These are phyloP conservation scores for Fonsecaea nubica DNA, from an alignment of 2,329 filamentous ascomycete species.

Conservation along the genomic window DNA sequence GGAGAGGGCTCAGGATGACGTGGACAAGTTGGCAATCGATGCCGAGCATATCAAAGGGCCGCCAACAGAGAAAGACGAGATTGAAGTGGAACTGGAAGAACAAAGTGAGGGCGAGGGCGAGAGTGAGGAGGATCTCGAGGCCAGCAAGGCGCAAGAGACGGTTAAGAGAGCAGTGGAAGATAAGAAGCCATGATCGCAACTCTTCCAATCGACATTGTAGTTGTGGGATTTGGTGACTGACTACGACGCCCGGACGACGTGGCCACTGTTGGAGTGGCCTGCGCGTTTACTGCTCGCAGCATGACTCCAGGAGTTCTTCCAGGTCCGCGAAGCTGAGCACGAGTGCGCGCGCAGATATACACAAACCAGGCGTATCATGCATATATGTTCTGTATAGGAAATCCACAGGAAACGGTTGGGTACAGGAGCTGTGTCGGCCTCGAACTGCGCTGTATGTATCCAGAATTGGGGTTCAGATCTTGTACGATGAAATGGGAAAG, in stretches of 20 bases:
- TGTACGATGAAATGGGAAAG: background rate
- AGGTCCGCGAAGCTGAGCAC: background rate
- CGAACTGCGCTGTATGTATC: background rate
- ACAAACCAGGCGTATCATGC: background rate
- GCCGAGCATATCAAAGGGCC: constrained; percentile 42
- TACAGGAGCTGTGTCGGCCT: background rate
- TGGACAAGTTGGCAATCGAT: constrained; percentile 38
- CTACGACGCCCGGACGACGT: background rate
- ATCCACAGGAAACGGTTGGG: background rate
- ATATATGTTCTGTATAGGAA: constrained; percentile 1
- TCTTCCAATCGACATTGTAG: background rate
- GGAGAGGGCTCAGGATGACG: constrained; percentile 53
- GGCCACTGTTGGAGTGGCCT: background rate
- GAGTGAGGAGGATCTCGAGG: constrained; percentile 45
- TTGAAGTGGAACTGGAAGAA: constrained; percentile 53
- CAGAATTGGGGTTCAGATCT: background rate
- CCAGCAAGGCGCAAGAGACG: constrained; percentile 35
- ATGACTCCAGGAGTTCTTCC: background rate
- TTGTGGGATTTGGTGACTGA: background rate
- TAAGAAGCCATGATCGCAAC: constrained; percentile 25
- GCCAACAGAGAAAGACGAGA: constrained; percentile 58
- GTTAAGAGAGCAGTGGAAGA: constrained; percentile 29
- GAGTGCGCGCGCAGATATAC: background rate
- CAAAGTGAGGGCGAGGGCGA: constrained; percentile 44
- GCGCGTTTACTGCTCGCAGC: background rate